Base-by-base conservation (phyloP, 2,329 filamentous ascomycete genomes). In the Talaromyces sp. region DNA sequence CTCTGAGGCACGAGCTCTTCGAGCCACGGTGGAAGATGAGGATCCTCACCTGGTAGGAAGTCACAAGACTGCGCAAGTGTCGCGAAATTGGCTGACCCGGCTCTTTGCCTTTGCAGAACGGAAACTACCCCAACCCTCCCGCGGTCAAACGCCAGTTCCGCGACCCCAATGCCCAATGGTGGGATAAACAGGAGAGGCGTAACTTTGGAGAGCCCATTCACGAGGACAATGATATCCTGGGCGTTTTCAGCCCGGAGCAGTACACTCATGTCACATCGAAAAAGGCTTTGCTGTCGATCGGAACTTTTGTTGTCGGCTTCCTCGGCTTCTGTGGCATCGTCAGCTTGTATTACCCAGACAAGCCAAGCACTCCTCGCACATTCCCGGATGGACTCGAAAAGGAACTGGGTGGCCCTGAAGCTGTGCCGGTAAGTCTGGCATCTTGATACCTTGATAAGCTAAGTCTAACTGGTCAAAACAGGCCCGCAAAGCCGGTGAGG, bases 141-240 rank as follows among this genome's bases (percentile, higher is more conserved):
- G 70, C 83, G 59, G 81, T 93, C 78, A 97, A 96, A 84, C 90
- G 93, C 69, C 88, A 92, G 77, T 90, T 92, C 80, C 91, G 95
- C 75, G 95, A 98, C 77, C 95, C 96, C 39, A 86, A 98, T 75
- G 93, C 79, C 73, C 88, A 91, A 73, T 99, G 92, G 92, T 98
- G 92, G 91, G 93, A 99, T 79, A 90, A 92, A 77, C 95, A 99
- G 80, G 95, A 98, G 78, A 88, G 93, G 75, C 87, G 95, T 72
- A 98, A 99, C 84, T 98, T 91, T 75, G 93, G 93, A 77, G 96
- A 99, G 78, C 91, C 93, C 13, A 87, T 96, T 58, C 93, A 99
- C 77, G 96, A 99, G 78, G 95, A 99, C 77, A 90, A 97, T 77
- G 96, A 99, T 75, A 84, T 92, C 62, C 83, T 98, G 62, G 93